These are phyloP conservation scores for Boletus subparvulus DNA, from an alignment of 768 basidiomycete species.

Conservation along the genomic window DNA sequence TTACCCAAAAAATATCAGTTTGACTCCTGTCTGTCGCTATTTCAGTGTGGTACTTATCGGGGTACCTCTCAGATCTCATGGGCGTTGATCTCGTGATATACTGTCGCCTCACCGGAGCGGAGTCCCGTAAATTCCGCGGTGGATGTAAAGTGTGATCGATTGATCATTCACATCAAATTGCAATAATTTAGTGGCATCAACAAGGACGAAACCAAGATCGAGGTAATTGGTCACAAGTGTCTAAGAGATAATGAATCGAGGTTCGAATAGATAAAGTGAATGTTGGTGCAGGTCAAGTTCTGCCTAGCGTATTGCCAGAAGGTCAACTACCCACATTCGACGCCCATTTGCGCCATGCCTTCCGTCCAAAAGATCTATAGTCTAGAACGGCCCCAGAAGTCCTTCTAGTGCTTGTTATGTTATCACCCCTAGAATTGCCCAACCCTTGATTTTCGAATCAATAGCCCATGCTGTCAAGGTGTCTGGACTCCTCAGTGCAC, in stretches of 20 bases:
- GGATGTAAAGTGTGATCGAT: not conserved
- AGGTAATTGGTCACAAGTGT: not conserved
- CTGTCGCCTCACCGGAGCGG: not conserved
- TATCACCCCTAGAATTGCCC: not conserved
- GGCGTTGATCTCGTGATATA: not conserved
- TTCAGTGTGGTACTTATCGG: slow-evolving; percentile 4
- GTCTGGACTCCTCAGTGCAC: slow-evolving; percentile 58
- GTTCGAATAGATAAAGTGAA: slow-evolving; percentile 7
- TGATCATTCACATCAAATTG: not conserved
- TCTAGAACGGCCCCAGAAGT: slow-evolving; percentile 37
- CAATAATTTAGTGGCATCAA: not conserved
- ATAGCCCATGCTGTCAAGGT: slow-evolving; percentile 58
- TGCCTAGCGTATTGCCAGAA: not conserved
- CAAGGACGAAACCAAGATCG: not conserved
- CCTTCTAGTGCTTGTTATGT: slow-evolving; percentile 11
- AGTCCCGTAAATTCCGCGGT: not conserved
- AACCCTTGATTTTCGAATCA: not conserved
- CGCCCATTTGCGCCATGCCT: slow-evolving; percentile 33
- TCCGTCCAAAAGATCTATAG: slow-evolving; percentile 58
- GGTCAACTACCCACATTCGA: not conserved
- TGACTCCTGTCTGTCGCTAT: slow-evolving; percentile 7
- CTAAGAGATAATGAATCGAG: not conserved
- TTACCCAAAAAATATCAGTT: not conserved
- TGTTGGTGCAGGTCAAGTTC: not conserved
- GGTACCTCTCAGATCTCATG: not conserved